Evolutionary conservation across 1,139 yeast genomes (phyloP), one percentile per base, ranked within the genome.

Genomic region (Nadsonia commutata): DNA sequence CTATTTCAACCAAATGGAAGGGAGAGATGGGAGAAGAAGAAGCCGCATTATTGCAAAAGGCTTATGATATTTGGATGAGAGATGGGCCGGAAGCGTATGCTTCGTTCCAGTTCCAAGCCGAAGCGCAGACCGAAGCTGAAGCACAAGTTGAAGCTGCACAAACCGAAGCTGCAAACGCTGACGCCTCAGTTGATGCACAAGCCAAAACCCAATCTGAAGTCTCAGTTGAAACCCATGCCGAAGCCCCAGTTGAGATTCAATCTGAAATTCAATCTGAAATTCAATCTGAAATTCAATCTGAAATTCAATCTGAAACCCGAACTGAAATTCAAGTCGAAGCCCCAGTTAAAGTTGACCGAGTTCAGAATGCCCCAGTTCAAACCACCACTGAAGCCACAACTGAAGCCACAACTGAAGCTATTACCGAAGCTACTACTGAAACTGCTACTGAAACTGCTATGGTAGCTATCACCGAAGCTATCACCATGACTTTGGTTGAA

Each of bases 11-110:
- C 13, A 18, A 11, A 27, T 27, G 33, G 33, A 27, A 27, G n/a
- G 33, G n/a, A 27, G 43, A 19, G 13, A 18, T 36, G 22, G 57
- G 55, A 20, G 21, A 44, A 16, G 54, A 50, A 20, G 45, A 46
- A 17, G 43, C 44, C 16, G 44, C 51, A 9, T 54, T 57, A 7
- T 27, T 27, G 16, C 55, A 56, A 16, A 61, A 58, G 22, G 57
- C 52, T 40, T 52, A 59, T 31, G 50, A 55, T n/a, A 50, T 56
- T 3, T 55, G 65, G 51, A 46, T 55, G 41, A 56, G 57, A 40
- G 46, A 39, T 44, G 58, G 51, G 41, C 53, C 51, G 18, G 48
- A 49, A 20, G 54, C 52, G 11, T 45, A 49, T 21, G n/a, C 45
- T 18, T 42, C 48, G 19, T 49, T 49, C 46, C 27, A 40, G 11